Evolutionary conservation across 2,329 filamentous ascomycete species (phyloP), one percentile per base, ranked within the genome.

Genomic region (Ophiosphaerella herpotricha): DNA sequence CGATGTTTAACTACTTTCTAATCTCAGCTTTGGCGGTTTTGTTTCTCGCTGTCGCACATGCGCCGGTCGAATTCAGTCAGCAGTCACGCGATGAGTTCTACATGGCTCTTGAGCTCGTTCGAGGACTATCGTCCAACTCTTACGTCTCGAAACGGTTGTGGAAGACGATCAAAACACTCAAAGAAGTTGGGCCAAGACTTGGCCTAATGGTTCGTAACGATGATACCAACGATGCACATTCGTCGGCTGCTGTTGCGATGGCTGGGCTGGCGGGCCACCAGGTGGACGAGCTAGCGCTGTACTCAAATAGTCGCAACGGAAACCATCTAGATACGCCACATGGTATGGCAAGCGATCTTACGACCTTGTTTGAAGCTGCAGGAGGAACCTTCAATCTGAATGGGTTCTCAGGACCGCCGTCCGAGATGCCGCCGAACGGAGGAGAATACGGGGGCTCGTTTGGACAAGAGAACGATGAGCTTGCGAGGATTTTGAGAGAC

Each of bases 1-100:
- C 87, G 6, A 88, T 90, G 67, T 91, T 91, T 74, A 88, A 92
- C 70, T 89, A 91, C 61, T 92, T 92, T 63, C 78, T 92, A 16
- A 85, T 87, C 1, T 89, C 87, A 0, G 86, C 87, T 1, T 83
- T 92, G 16, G 86, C 88, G 0, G 88, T 90, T 3, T 77, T 92
- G 11, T 91, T 92, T 66, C 80, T 92, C 1, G 89, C 88, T 1
- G 88, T 87, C 0, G 87, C 87, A 3, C 89, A 92, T 63, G 87
- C 87, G 0, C 88, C 89, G 0, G 81, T 87, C 0, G 81, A 85
- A 23, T 92, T 91, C 68, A 88, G 85, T 60, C 77, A 81, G 8
- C 73, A 79, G 21, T 90, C 87, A 56, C 81, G 88, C 14, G 84
- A 88, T 38, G 89, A 92, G 70, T 92, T 92, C 66, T 90, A 91